These are phyloP conservation scores for Grigorovia transvaalensis DNA, from an alignment of 805 yeast genomes.

Conservation along the genomic window DNA sequence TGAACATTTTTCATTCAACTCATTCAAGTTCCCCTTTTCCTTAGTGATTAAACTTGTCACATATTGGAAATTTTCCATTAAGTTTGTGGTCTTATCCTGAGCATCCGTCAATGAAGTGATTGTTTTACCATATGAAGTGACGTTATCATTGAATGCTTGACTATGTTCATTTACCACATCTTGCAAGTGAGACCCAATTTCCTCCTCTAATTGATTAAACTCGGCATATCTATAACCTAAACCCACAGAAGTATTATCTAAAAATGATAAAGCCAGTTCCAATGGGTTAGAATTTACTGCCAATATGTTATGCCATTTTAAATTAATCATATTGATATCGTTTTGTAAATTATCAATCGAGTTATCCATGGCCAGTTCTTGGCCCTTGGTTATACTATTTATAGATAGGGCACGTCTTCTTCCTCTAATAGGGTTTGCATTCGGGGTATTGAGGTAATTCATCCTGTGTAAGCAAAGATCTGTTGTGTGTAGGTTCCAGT, in stretches of 20 bases:
- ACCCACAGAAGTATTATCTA: slow-evolving; percentile 88
- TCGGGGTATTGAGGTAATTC: background rate
- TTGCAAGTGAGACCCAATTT: slow-evolving; percentile 49
- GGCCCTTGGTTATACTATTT: slow-evolving; percentile 20
- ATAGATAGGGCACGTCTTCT: slow-evolving; percentile 26
- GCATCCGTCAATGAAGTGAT: slow-evolving; percentile 55
- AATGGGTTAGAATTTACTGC: slow-evolving; percentile 62
- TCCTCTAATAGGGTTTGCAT: background rate
- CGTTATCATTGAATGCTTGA: slow-evolving; percentile 74
- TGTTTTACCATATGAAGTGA: slow-evolving; percentile 73
- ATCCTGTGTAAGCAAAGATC: background rate
- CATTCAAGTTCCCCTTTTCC: slow-evolving; percentile 48
- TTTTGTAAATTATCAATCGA: slow-evolving; percentile 22
- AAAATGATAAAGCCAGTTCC: slow-evolving; percentile 69
- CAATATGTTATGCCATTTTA: slow-evolving; percentile 41
- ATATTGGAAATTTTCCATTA: slow-evolving; percentile 39
- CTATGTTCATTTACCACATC: slow-evolving; percentile 70
- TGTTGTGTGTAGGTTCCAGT: too few species aligned
- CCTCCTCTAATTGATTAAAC: slow-evolving; percentile 49
- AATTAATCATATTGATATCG: slow-evolving; percentile 26
- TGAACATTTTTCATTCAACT: slow-evolving; percentile 52
- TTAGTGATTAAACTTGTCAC: slow-evolving; percentile 43
- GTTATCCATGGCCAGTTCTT: slow-evolving; percentile 21
- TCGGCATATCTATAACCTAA: slow-evolving; percentile 63
- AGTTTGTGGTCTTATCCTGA: slow-evolving; percentile 42